Percentiles rank a stretch among this genome's conserved stretches.
Evolutionary conservation across 2,329 filamentous ascomycete species (phyloP).

Genomic region (Hortaea werneckii): DNA sequence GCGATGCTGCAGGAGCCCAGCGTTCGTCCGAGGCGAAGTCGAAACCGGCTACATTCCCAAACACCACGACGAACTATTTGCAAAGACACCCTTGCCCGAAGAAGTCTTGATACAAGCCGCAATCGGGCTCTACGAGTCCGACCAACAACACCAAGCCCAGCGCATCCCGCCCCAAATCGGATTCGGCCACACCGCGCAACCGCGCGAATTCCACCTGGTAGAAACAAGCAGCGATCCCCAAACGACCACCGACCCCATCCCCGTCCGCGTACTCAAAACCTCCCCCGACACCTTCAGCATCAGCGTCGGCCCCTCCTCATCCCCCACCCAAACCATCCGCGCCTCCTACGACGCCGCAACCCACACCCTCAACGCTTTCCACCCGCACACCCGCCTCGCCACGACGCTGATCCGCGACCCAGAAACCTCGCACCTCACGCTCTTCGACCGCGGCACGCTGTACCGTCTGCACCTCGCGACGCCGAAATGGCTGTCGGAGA

Average conservation of each 20-base stretch:
- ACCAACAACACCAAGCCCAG: constrained; percentile 25
- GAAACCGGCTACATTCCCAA: constrained; percentile 97
- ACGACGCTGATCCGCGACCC: constrained; percentile 62
- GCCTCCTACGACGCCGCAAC: constrained; percentile 36
- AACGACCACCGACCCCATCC: constrained; percentile 24
- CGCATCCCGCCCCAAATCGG: constrained; percentile 31
- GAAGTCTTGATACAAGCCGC: constrained; percentile 84
- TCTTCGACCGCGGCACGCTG: constrained; percentile 62
- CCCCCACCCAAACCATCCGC: constrained; percentile 24
- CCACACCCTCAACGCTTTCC: constrained; percentile 61
- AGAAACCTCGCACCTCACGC: constrained; percentile 47
- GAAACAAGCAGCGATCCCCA: constrained; percentile 35
- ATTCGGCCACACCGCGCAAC: constrained; percentile 50
- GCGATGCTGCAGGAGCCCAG: constrained; percentile 66
- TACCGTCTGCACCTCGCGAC: constrained; percentile 45
- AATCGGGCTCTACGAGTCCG: constrained; percentile 49
- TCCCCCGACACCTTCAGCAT: constrained; percentile 36
- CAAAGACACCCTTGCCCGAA: constrained; percentile 47
- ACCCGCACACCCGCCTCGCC: constrained; percentile 67
- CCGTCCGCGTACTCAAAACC: constrained; percentile 43
- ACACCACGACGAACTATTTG: constrained; percentile 70
- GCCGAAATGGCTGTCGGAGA: constrained; percentile 79
- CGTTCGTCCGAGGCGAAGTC: constrained; percentile 77
- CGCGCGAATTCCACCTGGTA: constrained; percentile 50
- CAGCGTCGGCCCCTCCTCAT: constrained; percentile 36